A percentile compares a stretch with the other conserved stretches of the same genome.
Conservation (phyloP, 2,329 filamentous ascomycete genomes). For the Claviceps sp. region DNA sequence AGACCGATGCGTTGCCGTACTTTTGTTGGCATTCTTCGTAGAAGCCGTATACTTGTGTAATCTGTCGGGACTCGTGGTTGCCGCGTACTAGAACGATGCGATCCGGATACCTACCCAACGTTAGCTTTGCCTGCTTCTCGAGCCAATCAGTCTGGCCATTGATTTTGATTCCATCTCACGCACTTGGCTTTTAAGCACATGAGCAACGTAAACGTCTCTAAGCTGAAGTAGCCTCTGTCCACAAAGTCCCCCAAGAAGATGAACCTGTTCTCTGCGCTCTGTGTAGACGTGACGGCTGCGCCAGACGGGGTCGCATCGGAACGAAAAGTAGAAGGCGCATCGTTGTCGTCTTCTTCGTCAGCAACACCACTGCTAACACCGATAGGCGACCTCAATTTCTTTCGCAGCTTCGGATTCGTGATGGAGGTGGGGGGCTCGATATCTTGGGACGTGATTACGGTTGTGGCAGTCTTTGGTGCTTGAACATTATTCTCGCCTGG, state of each 20-base stretch:
- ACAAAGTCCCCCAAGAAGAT: constrained; percentile 79
- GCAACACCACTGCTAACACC: constrained; percentile 33
- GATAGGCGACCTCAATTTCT: constrained; percentile 53
- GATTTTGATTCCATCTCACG: constrained; percentile 9
- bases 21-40: constrained; percentile 98
- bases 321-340: constrained; percentile 13
- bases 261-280: constrained; percentile 42
- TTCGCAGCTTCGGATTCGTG: constrained; percentile 73
- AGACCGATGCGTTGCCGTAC: constrained; percentile 98
- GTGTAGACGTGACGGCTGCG: constrained; percentile 22
- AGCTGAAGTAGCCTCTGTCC: constrained; percentile 91
- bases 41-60: constrained; percentile 97
- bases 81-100: constrained; percentile 92
- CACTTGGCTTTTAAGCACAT: constrained; percentile 79
- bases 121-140: neutral
- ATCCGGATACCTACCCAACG: constrained; percentile 62
- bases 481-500: constrained; percentile 67
- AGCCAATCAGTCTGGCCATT: neutral
- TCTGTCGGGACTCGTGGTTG: constrained; percentile 94
- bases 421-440: constrained; percentile 85
- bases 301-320: constrained; percentile 22
- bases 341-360: constrained; percentile 33
- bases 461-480: constrained; percentile 52
- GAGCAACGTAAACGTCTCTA: constrained; percentile 93
- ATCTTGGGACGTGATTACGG: constrained; percentile 77